Percentiles rank a stretch among this genome's conserved stretches.
phyloP scores from a whole-genome alignment of 139 green algal genomes.

The Picochlorum sp. region DNA sequence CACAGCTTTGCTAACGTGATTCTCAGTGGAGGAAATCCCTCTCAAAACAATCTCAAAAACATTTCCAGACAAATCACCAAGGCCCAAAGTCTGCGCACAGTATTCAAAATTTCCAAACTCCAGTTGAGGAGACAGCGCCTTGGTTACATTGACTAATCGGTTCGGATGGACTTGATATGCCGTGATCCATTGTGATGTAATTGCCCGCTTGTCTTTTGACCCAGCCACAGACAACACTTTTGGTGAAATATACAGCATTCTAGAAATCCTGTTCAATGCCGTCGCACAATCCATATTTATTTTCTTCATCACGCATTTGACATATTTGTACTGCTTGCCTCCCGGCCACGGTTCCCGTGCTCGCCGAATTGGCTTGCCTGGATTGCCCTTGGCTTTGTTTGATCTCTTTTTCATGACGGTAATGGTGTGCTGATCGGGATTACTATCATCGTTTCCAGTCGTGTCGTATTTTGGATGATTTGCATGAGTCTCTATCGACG shows the following conservation, averaged over 20 bases:
- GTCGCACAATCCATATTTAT: slow-evolving; percentile 76
- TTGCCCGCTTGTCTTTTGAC: slow-evolving; percentile 91
- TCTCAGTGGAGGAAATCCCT: slow-evolving; percentile 16
- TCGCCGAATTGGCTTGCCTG: slow-evolving; percentile 1
- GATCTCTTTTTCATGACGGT: neutral
- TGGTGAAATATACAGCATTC: slow-evolving; percentile 24
- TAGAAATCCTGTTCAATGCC: slow-evolving; percentile 32
- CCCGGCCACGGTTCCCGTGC: slow-evolving; percentile 29
- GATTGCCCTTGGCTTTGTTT: slow-evolving; percentile 14
- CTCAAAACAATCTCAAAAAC: slow-evolving; percentile 69
- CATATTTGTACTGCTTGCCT: slow-evolving; percentile 27
- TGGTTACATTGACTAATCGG: slow-evolving; percentile 21
- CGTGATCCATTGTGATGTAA: slow-evolving; percentile 77
- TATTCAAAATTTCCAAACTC: slow-evolving; percentile 51
- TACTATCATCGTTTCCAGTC: no score
- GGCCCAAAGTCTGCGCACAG: slow-evolving; percentile 27
- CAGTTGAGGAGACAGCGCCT: slow-evolving; percentile 31
- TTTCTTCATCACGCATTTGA: slow-evolving; percentile 78
- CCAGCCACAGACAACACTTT: slow-evolving; percentile 54
- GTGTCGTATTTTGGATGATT: neutral
- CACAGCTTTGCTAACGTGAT: slow-evolving; percentile 36
- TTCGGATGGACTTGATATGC: slow-evolving; percentile 46
- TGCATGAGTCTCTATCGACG: slow-evolving; percentile 10
- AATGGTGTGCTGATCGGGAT: neutral
- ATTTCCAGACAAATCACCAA: slow-evolving; percentile 76